Percentiles rank a stretch among this genome's conserved stretches.
phyloP scores from a whole-genome alignment of 2,329 filamentous ascomycete genomes.

The Colletotrichum tropicale region DNA sequence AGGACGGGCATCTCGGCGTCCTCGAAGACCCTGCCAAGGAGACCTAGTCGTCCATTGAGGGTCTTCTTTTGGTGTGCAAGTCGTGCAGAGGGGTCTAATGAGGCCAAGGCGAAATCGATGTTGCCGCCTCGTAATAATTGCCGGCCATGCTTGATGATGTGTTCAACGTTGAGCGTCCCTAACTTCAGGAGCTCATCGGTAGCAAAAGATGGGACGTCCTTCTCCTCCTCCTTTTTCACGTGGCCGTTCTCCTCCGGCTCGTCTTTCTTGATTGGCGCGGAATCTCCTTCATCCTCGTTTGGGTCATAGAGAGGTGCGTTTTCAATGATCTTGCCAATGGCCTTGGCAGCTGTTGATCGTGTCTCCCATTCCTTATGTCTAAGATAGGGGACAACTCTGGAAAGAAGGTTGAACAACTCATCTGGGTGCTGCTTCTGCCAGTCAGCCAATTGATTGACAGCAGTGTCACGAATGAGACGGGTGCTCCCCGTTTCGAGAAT shows the following conservation, averaged over 20 bases:
- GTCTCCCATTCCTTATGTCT: constrained; percentile 98
- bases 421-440: constrained; percentile 98
- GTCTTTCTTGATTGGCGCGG: constrained; percentile 47
- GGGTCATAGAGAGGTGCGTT: constrained; percentile 90
- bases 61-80: constrained; percentile 91
- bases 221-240: constrained; percentile 68
- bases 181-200: constrained; percentile 72
- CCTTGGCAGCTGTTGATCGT: constrained; percentile 88
- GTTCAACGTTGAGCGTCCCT: constrained; percentile 75
- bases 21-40: constrained; percentile 83
- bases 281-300: constrained; percentile 70
- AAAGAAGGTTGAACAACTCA: constrained; percentile 94
- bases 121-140: constrained; percentile 84
- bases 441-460: constrained; percentile 94
- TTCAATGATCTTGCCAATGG: constrained; percentile 90
- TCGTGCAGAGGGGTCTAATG: constrained; percentile 80
- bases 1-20: constrained; percentile 75
- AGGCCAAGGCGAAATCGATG: constrained; percentile 83
- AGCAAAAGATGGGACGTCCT: constrained; percentile 43
- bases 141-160: constrained; percentile 83
- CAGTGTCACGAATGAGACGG: constrained; percentile 92
- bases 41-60: constrained; percentile 78
- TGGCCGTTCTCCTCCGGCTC: constrained; percentile 42
- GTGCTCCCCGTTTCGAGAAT: constrained; percentile 98
- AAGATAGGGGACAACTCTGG: constrained; percentile 92